Conservation (phyloP, 129 eudicot species). For the Mikania micrantha region DNA sequence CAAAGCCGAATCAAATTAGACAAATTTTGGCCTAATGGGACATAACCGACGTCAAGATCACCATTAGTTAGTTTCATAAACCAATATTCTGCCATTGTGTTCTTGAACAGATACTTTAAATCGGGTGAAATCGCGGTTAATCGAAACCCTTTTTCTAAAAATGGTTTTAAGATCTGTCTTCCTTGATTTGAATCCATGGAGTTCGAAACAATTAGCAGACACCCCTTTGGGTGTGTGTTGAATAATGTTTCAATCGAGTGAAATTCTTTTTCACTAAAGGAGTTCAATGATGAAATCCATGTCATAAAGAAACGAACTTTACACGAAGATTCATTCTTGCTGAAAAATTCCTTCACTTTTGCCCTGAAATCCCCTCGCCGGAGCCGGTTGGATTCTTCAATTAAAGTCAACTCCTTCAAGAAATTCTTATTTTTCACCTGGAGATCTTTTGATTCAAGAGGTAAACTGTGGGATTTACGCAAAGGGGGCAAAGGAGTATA, state of each 20-base stretch:
- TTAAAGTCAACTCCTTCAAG: slow-evolving; percentile 14
- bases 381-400: slow-evolving; percentile 18
- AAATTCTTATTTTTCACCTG: slow-evolving; percentile 9
- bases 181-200: slow-evolving; percentile 71
- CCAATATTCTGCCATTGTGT: slow-evolving; percentile 74
- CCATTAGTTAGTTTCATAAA: slow-evolving; percentile 44
- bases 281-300: slow-evolving; percentile 73
- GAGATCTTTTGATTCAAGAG: slow-evolving; percentile 11
- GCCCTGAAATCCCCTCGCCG: slow-evolving; percentile 24
- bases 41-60: slow-evolving; percentile 51
- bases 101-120: slow-evolving; percentile 60
- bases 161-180: slow-evolving; percentile 48
- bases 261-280: slow-evolving; percentile 58
- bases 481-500: slow-evolving; percentile 42
- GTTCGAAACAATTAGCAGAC: slow-evolving; percentile 63
- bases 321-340: slow-evolving; percentile 48
- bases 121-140: slow-evolving; percentile 70
- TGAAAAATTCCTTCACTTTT: slow-evolving; percentile 28
- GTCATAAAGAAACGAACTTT: slow-evolving; percentile 85
- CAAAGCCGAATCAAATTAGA: slow-evolving; percentile 83
- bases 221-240: slow-evolving; percentile 69
- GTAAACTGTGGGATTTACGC: slow-evolving; percentile 39
- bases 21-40: slow-evolving; percentile 82
- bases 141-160: slow-evolving; percentile 48
- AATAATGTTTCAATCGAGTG: slow-evolving; percentile 56